Base-by-base conservation (phyloP, 1,284 basidiomycete species). In the Dichomitus squalens region DNA sequence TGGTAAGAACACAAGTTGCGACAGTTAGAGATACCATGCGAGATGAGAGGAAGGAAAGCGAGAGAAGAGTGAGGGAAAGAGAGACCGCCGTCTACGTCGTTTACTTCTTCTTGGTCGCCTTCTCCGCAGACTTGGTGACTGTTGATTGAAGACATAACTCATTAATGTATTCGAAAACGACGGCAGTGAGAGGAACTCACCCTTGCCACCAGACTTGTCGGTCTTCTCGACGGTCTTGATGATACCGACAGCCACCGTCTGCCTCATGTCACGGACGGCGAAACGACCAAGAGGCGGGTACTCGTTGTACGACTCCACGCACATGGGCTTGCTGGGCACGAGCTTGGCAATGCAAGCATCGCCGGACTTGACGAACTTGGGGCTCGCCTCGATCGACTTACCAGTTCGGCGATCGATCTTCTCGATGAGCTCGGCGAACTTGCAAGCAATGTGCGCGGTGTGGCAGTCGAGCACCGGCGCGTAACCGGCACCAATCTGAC, bases 381-480 rank as follows among this genome's bases (percentile, higher is more conserved):
- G 96, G 61, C 74, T 53, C 70, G 81, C 81, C 81, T 99, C 95
- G 60, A 96, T 84, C 54, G 86, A 83, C 84, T 97, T 97, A 78
- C 96, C 96, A 73, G 92, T 92, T 76, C 97, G 95, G 75, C 95
- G 92, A 84, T 99, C 96, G 77, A 99, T 98, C 90, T 99, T 98
- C 87, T 98, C 94, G 72, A 95, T 84, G 76, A 98, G 88, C 78
- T 96, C 95, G 68, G 94, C 85, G 82, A 99, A 99, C 84, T 98
- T 98, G 93, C 97, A 99, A 67, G 97, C 97, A 77, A 99, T 99
- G 88, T 98, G 96, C 75, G 96, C 95, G 66, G 96, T 99, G 90
- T 99, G 96, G 84, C 96, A 99, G 84, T 99, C 96, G 70, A 99
- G 90, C 62, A 99, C 96, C 60, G 96, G 96, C 54, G 96, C 94